Conservation (phyloP, 495 filamentous ascomycete species). For the Bathelium albidoporum region DNA sequence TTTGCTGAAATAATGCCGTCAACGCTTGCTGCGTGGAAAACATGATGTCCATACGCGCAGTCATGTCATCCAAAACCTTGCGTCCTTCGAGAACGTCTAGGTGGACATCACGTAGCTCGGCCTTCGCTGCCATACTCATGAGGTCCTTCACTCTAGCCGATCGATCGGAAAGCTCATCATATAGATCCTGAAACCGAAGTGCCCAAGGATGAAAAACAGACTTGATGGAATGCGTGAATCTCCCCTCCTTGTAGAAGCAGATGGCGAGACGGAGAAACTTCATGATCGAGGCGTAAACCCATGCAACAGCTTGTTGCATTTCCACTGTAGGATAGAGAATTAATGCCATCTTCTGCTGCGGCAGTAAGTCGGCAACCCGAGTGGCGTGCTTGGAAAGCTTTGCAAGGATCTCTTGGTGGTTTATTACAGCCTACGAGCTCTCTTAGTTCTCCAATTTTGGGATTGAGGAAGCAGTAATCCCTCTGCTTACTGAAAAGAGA, state of each 20-base stretch:
- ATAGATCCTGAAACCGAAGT: background rate
- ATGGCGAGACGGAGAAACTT: conserved; percentile 8
- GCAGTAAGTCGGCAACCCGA: conserved; percentile 8
- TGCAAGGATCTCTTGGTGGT: conserved; percentile 5
- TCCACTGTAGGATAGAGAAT: conserved; percentile 8
- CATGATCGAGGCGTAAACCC: conserved; percentile 9
- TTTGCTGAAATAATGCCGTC: background rate
- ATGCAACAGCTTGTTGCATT: conserved; percentile 11
- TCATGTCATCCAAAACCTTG: background rate
- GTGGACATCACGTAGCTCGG: background rate
- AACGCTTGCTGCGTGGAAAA: background rate
- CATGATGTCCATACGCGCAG: background rate
- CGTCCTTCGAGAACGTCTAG: background rate
- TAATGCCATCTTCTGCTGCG: background rate
- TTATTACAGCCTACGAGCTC: conserved; percentile 10
- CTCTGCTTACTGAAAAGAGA: conserved; percentile 15
- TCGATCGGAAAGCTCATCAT: background rate
- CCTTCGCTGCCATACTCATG: background rate
- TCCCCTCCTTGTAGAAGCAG: conserved; percentile 6
- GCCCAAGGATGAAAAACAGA: background rate
- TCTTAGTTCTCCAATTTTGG: background rate
- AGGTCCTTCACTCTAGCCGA: background rate
- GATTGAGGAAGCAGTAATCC: background rate
- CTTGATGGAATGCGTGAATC: conserved; percentile 6
- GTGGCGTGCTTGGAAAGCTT: background rate